Conservation (phyloP, 352 stramenopile species). For the Discostella stelligera region DNA sequence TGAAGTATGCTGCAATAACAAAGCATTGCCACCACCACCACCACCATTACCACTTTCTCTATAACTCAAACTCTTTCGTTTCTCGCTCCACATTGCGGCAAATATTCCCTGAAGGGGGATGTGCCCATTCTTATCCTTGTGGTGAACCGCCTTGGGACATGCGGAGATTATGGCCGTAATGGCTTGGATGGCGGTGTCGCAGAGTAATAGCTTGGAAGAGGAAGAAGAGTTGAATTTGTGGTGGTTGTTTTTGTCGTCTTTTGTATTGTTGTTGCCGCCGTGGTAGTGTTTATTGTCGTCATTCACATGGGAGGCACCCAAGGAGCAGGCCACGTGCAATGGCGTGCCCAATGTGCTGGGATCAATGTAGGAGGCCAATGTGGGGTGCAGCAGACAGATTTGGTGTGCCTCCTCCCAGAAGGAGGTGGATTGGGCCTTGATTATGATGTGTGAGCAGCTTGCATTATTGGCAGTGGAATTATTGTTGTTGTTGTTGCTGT, state of each 20-base stretch:
- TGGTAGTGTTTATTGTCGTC: background rate
- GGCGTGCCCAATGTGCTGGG: constrained; percentile 51
- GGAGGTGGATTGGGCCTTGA: constrained; percentile 5
- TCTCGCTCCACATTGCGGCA: constrained; percentile 10
- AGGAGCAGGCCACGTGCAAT: constrained; percentile 58
- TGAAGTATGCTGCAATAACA: background rate
- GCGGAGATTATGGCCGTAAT: constrained; percentile 9
- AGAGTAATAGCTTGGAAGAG: background rate
- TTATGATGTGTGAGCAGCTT: too few species aligned
- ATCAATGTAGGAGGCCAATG: constrained; percentile 37
- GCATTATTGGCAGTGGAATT: too few species aligned
- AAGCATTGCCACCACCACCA: background rate
- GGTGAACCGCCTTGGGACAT: background rate
- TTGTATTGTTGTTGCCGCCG: background rate
- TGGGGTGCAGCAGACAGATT: constrained; percentile 29
- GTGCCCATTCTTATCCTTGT: constrained; percentile 23
- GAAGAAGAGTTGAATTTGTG: background rate
- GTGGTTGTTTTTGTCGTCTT: background rate
- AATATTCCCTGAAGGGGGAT: constrained; percentile 33
- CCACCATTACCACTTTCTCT: background rate
- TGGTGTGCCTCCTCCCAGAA: constrained; percentile 47
- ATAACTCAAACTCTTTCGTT: background rate
- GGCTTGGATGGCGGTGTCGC: constrained; percentile 14
- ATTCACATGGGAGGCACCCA: constrained; percentile 22
- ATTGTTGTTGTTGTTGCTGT: background rate